Percentiles rank a stretch among this genome's conserved stretches.
Evolutionary conservation across 2,329 filamentous ascomycete species (phyloP).

Genomic region (Onygenales sp.): DNA sequence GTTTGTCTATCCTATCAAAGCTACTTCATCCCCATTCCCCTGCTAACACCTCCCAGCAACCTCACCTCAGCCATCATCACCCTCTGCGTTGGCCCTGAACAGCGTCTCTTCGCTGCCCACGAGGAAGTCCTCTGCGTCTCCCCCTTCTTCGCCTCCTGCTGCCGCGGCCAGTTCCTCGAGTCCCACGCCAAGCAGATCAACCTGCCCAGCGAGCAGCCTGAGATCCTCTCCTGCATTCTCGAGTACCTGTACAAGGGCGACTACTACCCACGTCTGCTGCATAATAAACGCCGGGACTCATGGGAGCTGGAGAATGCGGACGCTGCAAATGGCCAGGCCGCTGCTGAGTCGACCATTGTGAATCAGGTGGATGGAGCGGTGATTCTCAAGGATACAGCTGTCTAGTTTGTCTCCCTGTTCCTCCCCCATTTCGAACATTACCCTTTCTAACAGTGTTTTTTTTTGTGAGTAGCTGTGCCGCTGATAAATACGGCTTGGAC

Average conservation of each 20-base stretch:
- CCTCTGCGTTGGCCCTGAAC: constrained; percentile 67
- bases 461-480: constrained; percentile 51
- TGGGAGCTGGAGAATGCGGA: constrained; percentile 68
- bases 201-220: constrained; percentile 76
- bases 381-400: constrained; percentile 77
- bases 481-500: constrained; percentile 71
- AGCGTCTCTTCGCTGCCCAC: constrained; percentile 84
- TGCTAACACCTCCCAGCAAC: constrained; percentile 32
- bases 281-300: constrained; percentile 69
- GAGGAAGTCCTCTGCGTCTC: constrained; percentile 73
- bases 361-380: constrained; percentile 55
- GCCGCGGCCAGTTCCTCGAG: constrained; percentile 55
- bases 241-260: constrained; percentile 93
- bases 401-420: constrained; percentile 49
- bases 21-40: not conserved
- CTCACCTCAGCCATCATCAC: constrained; percentile 65
- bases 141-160: constrained; percentile 63
- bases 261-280: constrained; percentile 74
- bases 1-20: constrained; percentile 18
- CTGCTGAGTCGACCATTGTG: constrained; percentile 56
- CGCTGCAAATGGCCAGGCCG: constrained; percentile 26
- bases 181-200: constrained; percentile 59
- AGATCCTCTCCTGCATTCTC: constrained; percentile 81
- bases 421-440: not conserved
- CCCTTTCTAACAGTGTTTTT: constrained; percentile 7